phyloP scores from a whole-genome alignment of 75 land plant species.

The Cupressus sempervirens region DNA sequence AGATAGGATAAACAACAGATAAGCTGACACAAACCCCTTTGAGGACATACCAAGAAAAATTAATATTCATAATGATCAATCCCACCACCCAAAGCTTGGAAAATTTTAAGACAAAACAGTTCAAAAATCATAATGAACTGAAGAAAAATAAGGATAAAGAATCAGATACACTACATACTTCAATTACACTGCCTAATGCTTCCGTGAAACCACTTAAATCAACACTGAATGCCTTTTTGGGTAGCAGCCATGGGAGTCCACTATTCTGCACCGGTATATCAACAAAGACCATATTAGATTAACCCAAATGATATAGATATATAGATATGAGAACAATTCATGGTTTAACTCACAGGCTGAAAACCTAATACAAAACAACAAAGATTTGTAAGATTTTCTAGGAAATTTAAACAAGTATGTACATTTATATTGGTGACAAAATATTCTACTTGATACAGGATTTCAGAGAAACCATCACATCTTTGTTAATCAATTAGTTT shows the following conservation, averaged over 20 bases:
- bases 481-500: neutral
- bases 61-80: neutral
- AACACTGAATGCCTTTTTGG: conserved; percentile 57
- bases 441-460: neutral
- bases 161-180: conserved; percentile 32
- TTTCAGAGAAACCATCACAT: neutral
- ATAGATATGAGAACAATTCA: neutral
- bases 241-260: conserved; percentile 78
- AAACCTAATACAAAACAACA: neutral
- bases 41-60: neutral
- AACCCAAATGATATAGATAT: neutral
- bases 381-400: conserved; percentile 2
- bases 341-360: neutral
- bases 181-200: conserved; percentile 31
- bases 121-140: neutral
- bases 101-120: neutral
- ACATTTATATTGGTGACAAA: neutral
- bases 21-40: neutral
- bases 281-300: conserved; percentile 1
- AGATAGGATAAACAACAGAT: too few relatives aligned
- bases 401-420: neutral
- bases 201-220: conserved; percentile 57
- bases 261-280: conserved; percentile 55
- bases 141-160: neutral
- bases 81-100: neutral